These are phyloP conservation scores for Aristolochia californica DNA, from an alignment of 164 flowering plant species.

Conservation along the genomic window DNA sequence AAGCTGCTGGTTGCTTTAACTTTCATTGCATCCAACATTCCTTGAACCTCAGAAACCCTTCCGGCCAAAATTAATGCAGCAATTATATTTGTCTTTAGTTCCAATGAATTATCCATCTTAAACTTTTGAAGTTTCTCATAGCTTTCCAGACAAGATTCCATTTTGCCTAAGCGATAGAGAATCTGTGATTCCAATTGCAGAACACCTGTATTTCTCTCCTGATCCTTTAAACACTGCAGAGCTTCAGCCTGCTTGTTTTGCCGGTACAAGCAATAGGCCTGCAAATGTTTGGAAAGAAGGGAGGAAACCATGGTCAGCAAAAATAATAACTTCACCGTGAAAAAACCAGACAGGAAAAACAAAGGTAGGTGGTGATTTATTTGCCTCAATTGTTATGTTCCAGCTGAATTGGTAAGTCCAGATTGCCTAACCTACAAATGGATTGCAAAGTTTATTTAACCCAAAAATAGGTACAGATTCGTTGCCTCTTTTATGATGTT, in stretches of 20 bases:
- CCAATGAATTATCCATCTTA: constrained; percentile 49
- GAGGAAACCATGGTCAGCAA: not conserved
- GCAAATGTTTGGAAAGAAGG: not conserved
- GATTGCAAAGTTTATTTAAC: not conserved
- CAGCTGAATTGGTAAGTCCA: not conserved
- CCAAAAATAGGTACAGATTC: too few species aligned
- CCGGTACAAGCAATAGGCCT: constrained; percentile 95
- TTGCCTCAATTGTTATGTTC: not conserved
- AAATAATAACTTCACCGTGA: not conserved
- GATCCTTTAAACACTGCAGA: constrained; percentile 41
- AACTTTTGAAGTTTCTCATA: constrained; percentile 70
- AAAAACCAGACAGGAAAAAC: not conserved
- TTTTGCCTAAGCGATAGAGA: constrained; percentile 63
- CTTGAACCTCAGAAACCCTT: constrained; percentile 75
- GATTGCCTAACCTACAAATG: not conserved
- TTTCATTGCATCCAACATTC: constrained; percentile 42
- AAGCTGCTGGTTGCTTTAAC: constrained; percentile 77
- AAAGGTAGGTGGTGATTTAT: not conserved
- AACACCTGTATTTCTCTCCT: constrained; percentile 37
- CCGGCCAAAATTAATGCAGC: constrained; percentile 78
- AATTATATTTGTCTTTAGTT: constrained; percentile 46
- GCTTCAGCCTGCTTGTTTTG: constrained; percentile 86
- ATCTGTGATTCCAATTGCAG: constrained; percentile 83
- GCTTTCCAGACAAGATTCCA: constrained; percentile 64
- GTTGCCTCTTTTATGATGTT: too few species aligned